phyloP scores from a whole-genome alignment of 768 basidiomycete genomes.

The Chalciporus pseudorubinellus region DNA sequence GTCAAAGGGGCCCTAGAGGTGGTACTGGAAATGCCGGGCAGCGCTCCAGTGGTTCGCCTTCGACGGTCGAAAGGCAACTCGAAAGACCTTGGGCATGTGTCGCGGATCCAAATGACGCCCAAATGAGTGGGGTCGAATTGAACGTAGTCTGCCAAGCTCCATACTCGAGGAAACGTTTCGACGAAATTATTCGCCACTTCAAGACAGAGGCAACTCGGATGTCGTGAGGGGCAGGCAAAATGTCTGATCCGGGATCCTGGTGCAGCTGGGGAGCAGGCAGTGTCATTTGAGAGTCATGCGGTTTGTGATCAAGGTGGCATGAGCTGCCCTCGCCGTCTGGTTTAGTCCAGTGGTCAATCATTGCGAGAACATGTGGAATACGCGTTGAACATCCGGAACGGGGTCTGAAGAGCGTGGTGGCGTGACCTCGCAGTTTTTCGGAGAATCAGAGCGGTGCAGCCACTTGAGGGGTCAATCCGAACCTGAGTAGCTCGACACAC shows the following conservation, averaged over 20 bases:
- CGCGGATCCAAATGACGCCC: neutral
- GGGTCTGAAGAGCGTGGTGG: conserved; percentile 26
- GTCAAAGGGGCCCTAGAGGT: conserved; percentile 22
- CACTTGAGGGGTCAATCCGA: conserved; percentile 4
- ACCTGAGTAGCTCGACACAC: conserved; percentile 2
- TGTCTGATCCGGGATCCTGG: conserved; percentile 9
- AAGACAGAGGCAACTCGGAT: conserved; percentile 4
- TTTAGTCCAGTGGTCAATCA: conserved; percentile 23
- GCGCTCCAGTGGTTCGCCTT: conserved; percentile 15
- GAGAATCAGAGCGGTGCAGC: conserved; percentile 12
- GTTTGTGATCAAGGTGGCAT: conserved; percentile 21
- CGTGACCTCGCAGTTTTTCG: conserved; percentile 17
- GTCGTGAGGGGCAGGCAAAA: conserved; percentile 2
- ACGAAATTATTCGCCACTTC: neutral
- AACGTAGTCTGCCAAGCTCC: neutral
- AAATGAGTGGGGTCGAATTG: neutral
- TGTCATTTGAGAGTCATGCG: conserved; percentile 19
- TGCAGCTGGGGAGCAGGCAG: conserved; percentile 13
- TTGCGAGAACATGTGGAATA: conserved; percentile 34
- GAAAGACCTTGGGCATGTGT: neutral
- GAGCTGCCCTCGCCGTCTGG: conserved; percentile 25
- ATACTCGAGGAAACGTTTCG: conserved; percentile 5
- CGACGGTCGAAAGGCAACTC: conserved; percentile 6
- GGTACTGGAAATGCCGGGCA: conserved; percentile 20
- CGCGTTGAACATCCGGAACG: conserved; percentile 30